Evolutionary conservation across 1,139 yeast species (phyloP).

Genomic region (Casaregolazyma lundiana): DNA sequence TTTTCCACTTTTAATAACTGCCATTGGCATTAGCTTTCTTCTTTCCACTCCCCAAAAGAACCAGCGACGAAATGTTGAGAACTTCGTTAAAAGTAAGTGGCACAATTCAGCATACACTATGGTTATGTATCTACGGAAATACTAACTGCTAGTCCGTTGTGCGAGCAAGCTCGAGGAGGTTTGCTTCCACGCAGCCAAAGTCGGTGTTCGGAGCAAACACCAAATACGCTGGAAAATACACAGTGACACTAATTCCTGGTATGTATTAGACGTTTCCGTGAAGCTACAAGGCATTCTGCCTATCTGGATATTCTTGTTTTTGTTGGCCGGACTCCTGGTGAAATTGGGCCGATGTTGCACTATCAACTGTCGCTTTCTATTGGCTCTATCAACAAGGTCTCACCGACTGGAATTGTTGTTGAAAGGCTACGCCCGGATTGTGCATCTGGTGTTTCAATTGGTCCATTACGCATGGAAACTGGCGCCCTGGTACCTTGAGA

Average conservation of each 20-base stretch:
- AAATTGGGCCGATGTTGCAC: too few species aligned
- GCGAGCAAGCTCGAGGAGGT: slow-evolving; percentile 12
- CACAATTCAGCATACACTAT: background rate
- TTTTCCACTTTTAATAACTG: background rate
- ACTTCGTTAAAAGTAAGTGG: background rate
- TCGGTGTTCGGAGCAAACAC: slow-evolving; percentile 20
- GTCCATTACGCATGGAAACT: too few species aligned
- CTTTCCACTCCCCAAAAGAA: background rate
- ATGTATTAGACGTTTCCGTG: slow-evolving; percentile 16
- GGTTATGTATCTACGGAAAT: background rate
- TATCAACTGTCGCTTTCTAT: slow-evolving; percentile 1
- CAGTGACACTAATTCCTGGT: slow-evolving; percentile 90
- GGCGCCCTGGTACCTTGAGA: too few species aligned
- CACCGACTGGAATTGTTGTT: background rate
- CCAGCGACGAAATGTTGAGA: background rate
- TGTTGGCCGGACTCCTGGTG: background rate
- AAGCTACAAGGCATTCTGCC: background rate
- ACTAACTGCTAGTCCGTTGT: slow-evolving; percentile 6
- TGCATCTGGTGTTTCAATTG: background rate
- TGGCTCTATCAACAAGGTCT: background rate
- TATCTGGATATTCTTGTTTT: too few species aligned
- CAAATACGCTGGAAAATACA: slow-evolving; percentile 90
- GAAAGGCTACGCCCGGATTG: background rate
- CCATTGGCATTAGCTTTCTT: background rate
- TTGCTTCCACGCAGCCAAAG: slow-evolving; percentile 11